Evolutionary conservation across 2,329 filamentous ascomycete genomes (phyloP).

Genomic region (Pseudohalonectria lignicola): DNA sequence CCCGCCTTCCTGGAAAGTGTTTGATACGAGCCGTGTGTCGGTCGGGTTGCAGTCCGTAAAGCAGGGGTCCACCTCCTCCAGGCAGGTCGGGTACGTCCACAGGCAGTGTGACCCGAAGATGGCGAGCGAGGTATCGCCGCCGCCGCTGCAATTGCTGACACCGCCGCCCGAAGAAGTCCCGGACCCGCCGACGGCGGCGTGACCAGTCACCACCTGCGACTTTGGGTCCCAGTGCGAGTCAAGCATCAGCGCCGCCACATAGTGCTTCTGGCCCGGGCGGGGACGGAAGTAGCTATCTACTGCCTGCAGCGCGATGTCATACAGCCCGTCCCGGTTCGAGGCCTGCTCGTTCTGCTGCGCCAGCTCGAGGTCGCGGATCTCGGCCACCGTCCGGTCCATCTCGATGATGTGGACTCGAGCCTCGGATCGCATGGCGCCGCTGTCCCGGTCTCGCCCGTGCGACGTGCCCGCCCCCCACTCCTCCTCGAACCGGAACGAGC

Average conservation of each 20-base stretch:
- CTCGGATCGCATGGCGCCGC: slow-evolving; percentile 73
- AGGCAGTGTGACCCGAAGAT: slow-evolving; percentile 89
- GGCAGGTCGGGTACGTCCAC: slow-evolving; percentile 78
- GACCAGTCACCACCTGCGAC: slow-evolving; percentile 60
- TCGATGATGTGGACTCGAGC: slow-evolving; percentile 82
- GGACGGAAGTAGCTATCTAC: slow-evolving; percentile 69
- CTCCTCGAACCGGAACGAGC: slow-evolving; percentile 80
- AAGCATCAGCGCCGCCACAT: slow-evolving; percentile 77
- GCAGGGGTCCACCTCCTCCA: slow-evolving; percentile 83
- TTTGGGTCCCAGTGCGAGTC: slow-evolving; percentile 80
- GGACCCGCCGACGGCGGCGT: slow-evolving; percentile 79
- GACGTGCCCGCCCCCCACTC: slow-evolving; percentile 83
- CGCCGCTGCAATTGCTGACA: no score
- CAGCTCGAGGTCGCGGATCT: slow-evolving; percentile 66
- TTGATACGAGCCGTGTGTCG: slow-evolving; percentile 68
- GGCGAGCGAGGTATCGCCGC: slow-evolving; percentile 66
- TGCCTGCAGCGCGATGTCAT: slow-evolving; percentile 65
- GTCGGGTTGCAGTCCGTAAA: slow-evolving; percentile 88
- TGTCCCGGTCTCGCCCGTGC: slow-evolving; percentile 61
- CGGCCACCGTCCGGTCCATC: slow-evolving; percentile 70
- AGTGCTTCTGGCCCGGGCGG: slow-evolving; percentile 67
- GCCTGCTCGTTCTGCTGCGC: slow-evolving; percentile 68
- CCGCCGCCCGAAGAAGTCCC: no score
- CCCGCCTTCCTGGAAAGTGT: slow-evolving; percentile 77
- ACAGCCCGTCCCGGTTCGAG: slow-evolving; percentile 62